A percentile compares a stretch with the other conserved stretches of the same genome.
These are phyloP conservation scores for Diaporthe sp. DNA, from an alignment of 2,329 filamentous ascomycete species.

Conservation along the genomic window DNA sequence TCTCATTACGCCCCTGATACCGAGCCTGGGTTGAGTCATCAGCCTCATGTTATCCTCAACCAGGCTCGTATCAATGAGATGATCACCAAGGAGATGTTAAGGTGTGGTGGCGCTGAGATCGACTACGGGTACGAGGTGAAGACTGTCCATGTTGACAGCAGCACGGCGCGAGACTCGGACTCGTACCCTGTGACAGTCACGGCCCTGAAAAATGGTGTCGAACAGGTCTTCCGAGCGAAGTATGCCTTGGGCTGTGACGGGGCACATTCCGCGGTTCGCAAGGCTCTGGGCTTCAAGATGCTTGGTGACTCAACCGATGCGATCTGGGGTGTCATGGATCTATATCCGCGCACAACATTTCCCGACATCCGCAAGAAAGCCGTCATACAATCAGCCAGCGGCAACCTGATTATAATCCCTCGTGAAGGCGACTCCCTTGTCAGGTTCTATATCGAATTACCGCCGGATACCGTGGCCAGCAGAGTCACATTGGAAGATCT, in stretches of 20 bases:
- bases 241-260: conserved; percentile 61
- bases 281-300: conserved; percentile 65
- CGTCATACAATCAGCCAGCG: conserved; percentile 63
- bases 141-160: conserved; percentile 60
- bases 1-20: conserved; percentile 64
- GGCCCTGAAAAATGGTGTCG: conserved; percentile 51
- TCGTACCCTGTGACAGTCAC: conserved; percentile 57
- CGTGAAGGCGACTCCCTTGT: conserved; percentile 67
- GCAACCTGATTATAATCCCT: conserved; percentile 71
- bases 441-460: conserved; percentile 72
- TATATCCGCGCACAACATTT: conserved; percentile 66
- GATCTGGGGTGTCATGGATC: conserved; percentile 68
- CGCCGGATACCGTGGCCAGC: conserved; percentile 57
- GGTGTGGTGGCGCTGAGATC: conserved; percentile 50
- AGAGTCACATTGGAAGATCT: conserved; percentile 64
- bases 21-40: conserved; percentile 60
- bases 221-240: conserved; percentile 56
- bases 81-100: conserved; percentile 62
- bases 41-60: conserved; percentile 67
- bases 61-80: conserved; percentile 65
- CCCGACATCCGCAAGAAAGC: conserved; percentile 70
- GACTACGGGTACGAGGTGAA: conserved; percentile 66
- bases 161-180: conserved; percentile 45
- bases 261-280: conserved; percentile 62
- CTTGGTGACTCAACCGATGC: conserved; percentile 67